Evolutionary conservation across 129 eudicot species (phyloP).

Genomic region (Daucus carota): DH1_v3.0 NC_030382.2:28397001-28397500

Average conservation of each 20-base stretch:
- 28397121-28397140: constrained; percentile 24
- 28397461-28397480: constrained; percentile 97
- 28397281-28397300: not conserved
- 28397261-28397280: not conserved
- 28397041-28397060: not conserved
- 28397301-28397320: not conserved
- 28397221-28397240: constrained; percentile 91
- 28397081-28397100: not conserved
- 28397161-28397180: constrained; percentile 94
- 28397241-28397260: constrained; percentile 38
- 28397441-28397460: constrained; percentile 97
- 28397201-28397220: constrained; percentile 98
- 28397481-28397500: constrained; percentile 1
- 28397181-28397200: constrained; percentile 69
- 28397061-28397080: not conserved
- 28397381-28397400: constrained; percentile 63
- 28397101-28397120: constrained; percentile 7
- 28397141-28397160: constrained; percentile 93
- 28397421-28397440: constrained; percentile 68
- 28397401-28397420: constrained; percentile 94
- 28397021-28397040: not conserved
- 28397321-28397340: not conserved
- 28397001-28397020: not conserved
- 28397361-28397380: constrained; percentile 74
- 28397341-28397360: not conserved